Evolutionary conservation across 306 rosid genomes (phyloP), one percentile per base, ranked within the genome.

Genomic region (Pueraria montana): DNA sequence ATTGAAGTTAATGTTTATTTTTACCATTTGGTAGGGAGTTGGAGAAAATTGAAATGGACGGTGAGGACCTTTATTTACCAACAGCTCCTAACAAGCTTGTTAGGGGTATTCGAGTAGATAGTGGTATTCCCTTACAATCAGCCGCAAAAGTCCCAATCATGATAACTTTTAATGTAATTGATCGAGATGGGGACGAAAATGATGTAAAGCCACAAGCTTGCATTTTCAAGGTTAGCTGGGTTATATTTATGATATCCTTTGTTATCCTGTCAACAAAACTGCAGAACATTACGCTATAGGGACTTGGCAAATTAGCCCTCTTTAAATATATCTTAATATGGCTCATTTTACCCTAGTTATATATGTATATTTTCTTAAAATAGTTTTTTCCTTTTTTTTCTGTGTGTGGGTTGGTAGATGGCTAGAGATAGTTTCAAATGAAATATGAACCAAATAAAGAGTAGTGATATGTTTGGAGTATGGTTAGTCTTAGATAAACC

Each of bases 91-190:
- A 30, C 92, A 93, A 93, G 90, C 94, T 96, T 82, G 97, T 96
- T 64, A 80, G 80, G 84, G 97, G 98, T 26, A 96, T 96, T 87
- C 96, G 53, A 86, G 94, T 91, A 30, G 98, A 96, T 65, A 96
- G 99, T 89, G 99, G 98, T 58, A 92, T 96, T 81, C 98, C 99
- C 82, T 88, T 96, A 72, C 98, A 96, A 80, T 96, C 99, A 58
- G 99, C 99, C 10, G 98, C 99, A 66, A 96, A 96, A 86, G 99
- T 96, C 79, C 99, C 99, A 67, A 96, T 96, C 64, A 91, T 96
- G 99, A 89, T 96, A 80, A 91, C 98, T 79, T 96, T 96, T 83
- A 87, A 96, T 56, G 98, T 94, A 32, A 84, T 84, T 68, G 97
- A 96, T 79, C 93, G 97, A 83, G 87, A 85, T 40, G 99, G 98